A percentile compares a stretch with the other conserved stretches of the same genome.
Conservation (phyloP, 139 green algal species). For the Haematococcus sp. region DNA sequence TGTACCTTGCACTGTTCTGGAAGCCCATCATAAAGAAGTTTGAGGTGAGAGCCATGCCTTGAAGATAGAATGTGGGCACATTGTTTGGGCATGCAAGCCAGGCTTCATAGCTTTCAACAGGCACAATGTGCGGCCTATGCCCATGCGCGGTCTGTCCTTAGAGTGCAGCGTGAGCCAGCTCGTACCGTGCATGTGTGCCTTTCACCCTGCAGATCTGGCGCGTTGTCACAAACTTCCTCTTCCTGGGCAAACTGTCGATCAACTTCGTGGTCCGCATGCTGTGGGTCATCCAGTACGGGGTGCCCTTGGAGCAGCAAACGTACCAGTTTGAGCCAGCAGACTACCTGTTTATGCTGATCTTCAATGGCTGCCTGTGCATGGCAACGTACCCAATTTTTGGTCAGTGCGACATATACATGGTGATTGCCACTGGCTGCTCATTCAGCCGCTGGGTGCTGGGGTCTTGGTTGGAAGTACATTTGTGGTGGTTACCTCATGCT, state of each 20-base stretch:
- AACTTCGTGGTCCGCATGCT: conserved; percentile 45
- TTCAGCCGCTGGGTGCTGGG: too few species aligned
- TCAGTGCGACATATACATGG: too few species aligned
- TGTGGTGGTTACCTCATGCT: too few species aligned
- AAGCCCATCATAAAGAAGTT: conserved; percentile 45
- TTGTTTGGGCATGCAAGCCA: too few species aligned
- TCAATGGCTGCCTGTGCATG: conserved; percentile 26
- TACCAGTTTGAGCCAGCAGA: conserved; percentile 60
- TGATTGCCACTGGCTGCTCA: too few species aligned
- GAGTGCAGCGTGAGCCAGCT: too few species aligned
- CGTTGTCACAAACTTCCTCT: conserved; percentile 51
- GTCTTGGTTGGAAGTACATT: too few species aligned
- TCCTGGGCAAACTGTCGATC: conserved; percentile 45
- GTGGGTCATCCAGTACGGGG: conserved; percentile 50
- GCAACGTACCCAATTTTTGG: conserved; percentile 11
- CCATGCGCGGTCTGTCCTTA: too few species aligned
- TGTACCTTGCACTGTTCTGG: conserved; percentile 36
- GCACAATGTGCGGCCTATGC: too few species aligned
- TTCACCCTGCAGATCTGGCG: conserved; percentile 72
- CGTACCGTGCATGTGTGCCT: too few species aligned
- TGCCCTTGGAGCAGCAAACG: conserved; percentile 47
- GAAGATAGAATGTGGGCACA: too few species aligned
- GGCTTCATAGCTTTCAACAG: too few species aligned
- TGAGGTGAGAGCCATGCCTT: conserved; percentile 35
- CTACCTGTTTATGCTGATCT: conserved; percentile 67